Evolutionary conservation across 495 filamentous ascomycete species (phyloP), one percentile per base, ranked within the genome.

Genomic region (Staphylotrichum tortipilum): DNA sequence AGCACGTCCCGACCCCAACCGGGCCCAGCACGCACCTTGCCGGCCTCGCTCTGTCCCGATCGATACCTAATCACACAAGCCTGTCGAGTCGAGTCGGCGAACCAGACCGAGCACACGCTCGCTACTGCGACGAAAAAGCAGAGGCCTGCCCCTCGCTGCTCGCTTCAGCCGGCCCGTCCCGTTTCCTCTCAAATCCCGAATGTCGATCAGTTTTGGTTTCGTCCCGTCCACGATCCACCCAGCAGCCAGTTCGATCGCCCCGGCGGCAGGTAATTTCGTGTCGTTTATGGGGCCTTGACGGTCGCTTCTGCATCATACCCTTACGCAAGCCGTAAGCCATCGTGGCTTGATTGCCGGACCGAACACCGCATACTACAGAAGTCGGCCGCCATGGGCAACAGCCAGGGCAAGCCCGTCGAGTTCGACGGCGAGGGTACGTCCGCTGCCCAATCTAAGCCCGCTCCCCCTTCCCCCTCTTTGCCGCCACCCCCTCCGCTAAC

Each of bases 361-460:
- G n/a, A 21, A 37, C 19, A 18, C 18, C 24, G 21, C 14, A 10
- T n/a, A 43, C 2, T 28, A 29, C 12, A 48, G 42, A n/a, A 53
- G 44, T n/a, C 19, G 8, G 52, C 33, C 24, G 48, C 52, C 39
- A 98, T 98, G 92, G 92, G 92, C 62, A 96, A 98, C 67, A 81
- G 79, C 60, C 88, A 88, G 64, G 92, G 92, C 64, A 96, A 95
- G 67, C 89, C 85, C 64, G 80, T 96, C 69, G 82, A 85, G 61
- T 85, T 89, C 72, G 86, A 85, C 65, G 89, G 94, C 73, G 88
- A 95, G 78, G 86, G 90, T 96, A 18, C 17, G 47, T 47, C 44
- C 24, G 26, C 2, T 28, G 26, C 10, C 10, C 37, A 1, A 19
- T n/a, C n/a, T n/a, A n/a, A 17, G 2, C 10, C 12, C 14, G 17